A percentile compares a stretch with the other conserved stretches of the same genome.
These are phyloP conservation scores for Heterobasidion irregulare DNA, from an alignment of 1,284 basidiomycete species.

Conservation along the genomic window DNA sequence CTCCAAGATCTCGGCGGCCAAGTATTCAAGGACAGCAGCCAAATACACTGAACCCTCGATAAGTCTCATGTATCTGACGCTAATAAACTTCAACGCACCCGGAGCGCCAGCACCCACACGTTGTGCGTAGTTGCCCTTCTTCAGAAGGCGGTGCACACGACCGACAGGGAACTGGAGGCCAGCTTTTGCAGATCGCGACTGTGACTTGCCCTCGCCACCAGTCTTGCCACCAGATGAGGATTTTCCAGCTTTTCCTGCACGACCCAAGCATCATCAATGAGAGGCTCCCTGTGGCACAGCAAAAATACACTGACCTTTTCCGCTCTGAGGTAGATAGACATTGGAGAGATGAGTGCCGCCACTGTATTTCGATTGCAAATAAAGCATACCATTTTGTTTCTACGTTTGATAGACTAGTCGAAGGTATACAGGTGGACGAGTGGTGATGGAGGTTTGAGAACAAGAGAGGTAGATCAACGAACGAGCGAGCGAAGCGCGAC, in stretches of 20 bases:
- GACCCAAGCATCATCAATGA: neutral
- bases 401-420: no score
- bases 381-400: no score
- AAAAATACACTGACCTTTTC: constrained; percentile 6
- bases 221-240: constrained; percentile 40
- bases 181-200: constrained; percentile 78
- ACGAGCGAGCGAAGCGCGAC: neutral
- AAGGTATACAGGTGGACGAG: no score
- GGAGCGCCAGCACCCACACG: constrained; percentile 58
- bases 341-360: neutral
- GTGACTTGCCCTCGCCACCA: constrained; percentile 45
- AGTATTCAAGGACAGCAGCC: constrained; percentile 65
- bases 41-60: constrained; percentile 48
- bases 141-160: constrained; percentile 70
- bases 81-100: constrained; percentile 28
- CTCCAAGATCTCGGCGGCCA: constrained; percentile 72
- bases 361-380: neutral
- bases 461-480: constrained; percentile 1
- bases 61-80: neutral
- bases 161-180: constrained; percentile 80
- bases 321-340: constrained; percentile 3
- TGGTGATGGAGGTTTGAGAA: constrained; percentile 8
- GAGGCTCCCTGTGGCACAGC: neutral
- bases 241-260: constrained; percentile 4
- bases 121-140: constrained; percentile 60